These are phyloP conservation scores for Raphidocelis subcapitata DNA, from an alignment of 139 green algal genomes.

Conservation along the genomic window DNA sequence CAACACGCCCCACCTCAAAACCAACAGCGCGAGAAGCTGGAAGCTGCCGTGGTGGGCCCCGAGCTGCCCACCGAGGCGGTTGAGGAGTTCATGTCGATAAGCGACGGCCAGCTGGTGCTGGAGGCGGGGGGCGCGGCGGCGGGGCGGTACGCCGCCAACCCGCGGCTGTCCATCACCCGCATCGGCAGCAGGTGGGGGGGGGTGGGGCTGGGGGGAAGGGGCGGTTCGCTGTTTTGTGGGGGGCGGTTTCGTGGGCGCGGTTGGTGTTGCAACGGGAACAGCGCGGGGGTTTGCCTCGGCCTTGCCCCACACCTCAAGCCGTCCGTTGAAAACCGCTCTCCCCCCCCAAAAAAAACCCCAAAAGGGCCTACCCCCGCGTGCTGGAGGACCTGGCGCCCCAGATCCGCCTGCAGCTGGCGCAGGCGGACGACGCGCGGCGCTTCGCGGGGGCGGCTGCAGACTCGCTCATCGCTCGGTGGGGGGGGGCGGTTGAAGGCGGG, in stretches of 20 bases:
- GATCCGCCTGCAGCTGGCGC: conserved; percentile 72
- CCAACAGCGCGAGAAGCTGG: background rate
- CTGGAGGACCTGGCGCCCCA: conserved; percentile 64
- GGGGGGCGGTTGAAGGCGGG: too few relatives aligned
- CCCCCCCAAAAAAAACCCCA: too few relatives aligned
- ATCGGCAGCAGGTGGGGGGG: conserved; percentile 50
- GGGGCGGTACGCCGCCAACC: conserved; percentile 45
- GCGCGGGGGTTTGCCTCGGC: too few relatives aligned
- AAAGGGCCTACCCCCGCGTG: conserved; percentile 66
- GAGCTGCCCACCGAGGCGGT: conserved; percentile 66
- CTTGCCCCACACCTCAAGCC: too few relatives aligned
- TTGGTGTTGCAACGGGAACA: too few relatives aligned
- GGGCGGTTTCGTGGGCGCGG: too few relatives aligned
- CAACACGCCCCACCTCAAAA: too few relatives aligned
- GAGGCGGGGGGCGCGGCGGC: conserved; percentile 16
- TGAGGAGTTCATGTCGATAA: conserved; percentile 94
- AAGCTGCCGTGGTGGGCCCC: conserved; percentile 19
- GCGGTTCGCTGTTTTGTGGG: too few relatives aligned
- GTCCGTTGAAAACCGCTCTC: too few relatives aligned
- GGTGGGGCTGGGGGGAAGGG: too few relatives aligned
- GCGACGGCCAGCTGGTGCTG: conserved; percentile 76
- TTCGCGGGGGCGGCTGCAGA: conserved; percentile 36
- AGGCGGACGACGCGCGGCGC: conserved; percentile 59
- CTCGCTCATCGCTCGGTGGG: too few relatives aligned
- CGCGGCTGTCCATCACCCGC: conserved; percentile 65